Evolutionary conservation across 805 yeast genomes (phyloP).

Genomic region (Candida lessepsii): DNA sequence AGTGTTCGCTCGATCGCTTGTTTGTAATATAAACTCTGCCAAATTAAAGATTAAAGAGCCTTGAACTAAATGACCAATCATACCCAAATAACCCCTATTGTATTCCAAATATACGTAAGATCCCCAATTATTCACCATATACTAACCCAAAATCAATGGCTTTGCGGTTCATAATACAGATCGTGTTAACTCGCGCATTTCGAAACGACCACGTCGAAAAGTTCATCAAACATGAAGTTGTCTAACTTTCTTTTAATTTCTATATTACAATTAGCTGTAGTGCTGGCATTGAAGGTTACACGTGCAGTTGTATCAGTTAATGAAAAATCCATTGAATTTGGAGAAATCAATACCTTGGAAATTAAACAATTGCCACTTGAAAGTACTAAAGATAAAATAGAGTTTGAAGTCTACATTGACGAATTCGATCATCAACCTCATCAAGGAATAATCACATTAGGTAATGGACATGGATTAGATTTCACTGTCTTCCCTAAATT

Average conservation of each 20-base stretch:
- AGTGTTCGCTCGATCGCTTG: too few species aligned
- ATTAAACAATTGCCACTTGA: slow-evolving; percentile 29
- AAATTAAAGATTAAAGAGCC: too few species aligned
- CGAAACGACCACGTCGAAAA: slow-evolving; percentile 2
- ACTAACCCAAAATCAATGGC: background rate
- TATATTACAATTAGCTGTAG: slow-evolving; percentile 32
- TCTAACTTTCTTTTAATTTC: slow-evolving; percentile 13
- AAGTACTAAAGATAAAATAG: slow-evolving; percentile 31
- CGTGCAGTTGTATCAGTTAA: slow-evolving; percentile 31
- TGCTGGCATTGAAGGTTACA: slow-evolving; percentile 26
- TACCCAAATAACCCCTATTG: too few species aligned
- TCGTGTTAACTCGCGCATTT: background rate
- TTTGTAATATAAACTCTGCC: too few species aligned
- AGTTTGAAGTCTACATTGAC: slow-evolving; percentile 25
- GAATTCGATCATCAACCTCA: slow-evolving; percentile 29
- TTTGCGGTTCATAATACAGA: background rate
- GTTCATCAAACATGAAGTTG: slow-evolving; percentile 8
- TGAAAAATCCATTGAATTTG: slow-evolving; percentile 23
- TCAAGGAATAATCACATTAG: slow-evolving; percentile 32
- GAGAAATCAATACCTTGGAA: slow-evolving; percentile 31
- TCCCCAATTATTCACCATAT: too few species aligned
- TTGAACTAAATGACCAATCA: too few species aligned
- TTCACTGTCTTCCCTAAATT: slow-evolving; percentile 32
- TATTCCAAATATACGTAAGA: too few species aligned
- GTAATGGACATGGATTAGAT: slow-evolving; percentile 30